A percentile compares a stretch with the other conserved stretches of the same genome.
Evolutionary conservation across 345 rosid species (phyloP).

Genomic region (Dovyalis caffra): DNA sequence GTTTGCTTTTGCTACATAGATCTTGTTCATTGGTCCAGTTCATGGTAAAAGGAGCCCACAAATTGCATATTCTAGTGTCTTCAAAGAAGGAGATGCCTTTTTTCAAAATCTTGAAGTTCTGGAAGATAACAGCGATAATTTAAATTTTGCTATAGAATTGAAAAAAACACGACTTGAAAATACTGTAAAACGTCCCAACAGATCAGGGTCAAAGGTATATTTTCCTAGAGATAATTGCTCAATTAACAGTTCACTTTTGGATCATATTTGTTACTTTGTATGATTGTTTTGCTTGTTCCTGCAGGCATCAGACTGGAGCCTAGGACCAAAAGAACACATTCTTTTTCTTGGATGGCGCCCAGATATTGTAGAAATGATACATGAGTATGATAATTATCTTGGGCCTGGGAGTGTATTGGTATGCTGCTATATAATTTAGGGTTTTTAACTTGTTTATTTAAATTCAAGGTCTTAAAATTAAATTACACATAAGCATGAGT

Average conservation of each 20-base stretch:
- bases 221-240: constrained; percentile 9
- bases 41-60: constrained; percentile 48
- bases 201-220: constrained; percentile 69
- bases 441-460: neutral
- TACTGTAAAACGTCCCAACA: constrained; percentile 54
- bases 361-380: constrained; percentile 79
- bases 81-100: constrained; percentile 26
- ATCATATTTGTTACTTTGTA: constrained; percentile 10
- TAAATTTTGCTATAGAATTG: constrained; percentile 45
- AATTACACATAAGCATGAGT: neutral
- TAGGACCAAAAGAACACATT: constrained; percentile 81
- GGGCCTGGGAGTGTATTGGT: constrained; percentile 95
- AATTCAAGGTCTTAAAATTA: neutral
- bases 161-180: constrained; percentile 40
- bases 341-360: constrained; percentile 96
- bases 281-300: constrained; percentile 21
- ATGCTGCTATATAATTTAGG: constrained; percentile 19
- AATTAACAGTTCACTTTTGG: constrained; percentile 9
- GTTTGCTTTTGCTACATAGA: constrained; percentile 32
- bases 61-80: constrained; percentile 39
- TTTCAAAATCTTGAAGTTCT: constrained; percentile 25
- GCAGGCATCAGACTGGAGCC: constrained; percentile 63
- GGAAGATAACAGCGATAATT: constrained; percentile 32
- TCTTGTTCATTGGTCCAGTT: constrained; percentile 79
- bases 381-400: constrained; percentile 93